Evolutionary conservation across 2,329 filamentous ascomycete genomes (phyloP).

Genomic region (Cordyceps farinosa): DNA sequence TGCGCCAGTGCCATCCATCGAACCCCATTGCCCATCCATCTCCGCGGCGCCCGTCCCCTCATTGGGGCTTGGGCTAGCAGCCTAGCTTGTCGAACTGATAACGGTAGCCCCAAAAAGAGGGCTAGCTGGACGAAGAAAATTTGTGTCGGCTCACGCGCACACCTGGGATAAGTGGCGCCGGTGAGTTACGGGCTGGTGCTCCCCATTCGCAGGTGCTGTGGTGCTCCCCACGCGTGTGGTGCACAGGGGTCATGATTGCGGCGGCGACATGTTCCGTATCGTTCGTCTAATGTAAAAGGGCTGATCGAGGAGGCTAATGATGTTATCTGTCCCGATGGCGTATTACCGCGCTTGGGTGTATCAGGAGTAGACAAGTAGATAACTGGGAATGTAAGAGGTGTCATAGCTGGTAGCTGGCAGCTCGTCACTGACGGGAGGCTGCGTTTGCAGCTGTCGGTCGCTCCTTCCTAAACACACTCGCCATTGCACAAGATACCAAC

Average conservation of each 20-base stretch:
- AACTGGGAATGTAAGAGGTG: not conserved
- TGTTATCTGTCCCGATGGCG: not conserved
- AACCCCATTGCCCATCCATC: not conserved
- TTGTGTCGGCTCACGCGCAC: conserved; percentile 15
- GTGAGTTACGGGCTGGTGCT: not conserved
- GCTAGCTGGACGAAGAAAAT: conserved; percentile 1
- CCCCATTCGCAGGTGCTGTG: not conserved
- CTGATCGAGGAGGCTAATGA: not conserved
- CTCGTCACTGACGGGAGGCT: not conserved
- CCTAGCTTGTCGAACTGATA: conserved; percentile 9
- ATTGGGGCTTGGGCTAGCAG: conserved; percentile 10
- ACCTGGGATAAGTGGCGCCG: conserved; percentile 10
- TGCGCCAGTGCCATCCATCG: not conserved
- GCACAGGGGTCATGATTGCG: not conserved
- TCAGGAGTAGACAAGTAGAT: not conserved
- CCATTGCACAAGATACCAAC: not conserved
- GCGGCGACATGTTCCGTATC: not conserved
- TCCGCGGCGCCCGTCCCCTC: conserved; percentile 12
- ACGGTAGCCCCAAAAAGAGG: conserved; percentile 10
- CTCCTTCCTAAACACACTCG: not conserved
- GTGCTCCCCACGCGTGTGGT: no score
- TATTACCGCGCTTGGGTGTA: not conserved
- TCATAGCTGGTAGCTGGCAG: not conserved
- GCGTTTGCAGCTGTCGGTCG: conserved; percentile 7
- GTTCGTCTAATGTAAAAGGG: not conserved